Percentiles rank a stretch among this genome's conserved stretches.
Evolutionary conservation across 345 rosid genomes (phyloP).

Genomic region (Corymbia maculata): DNA sequence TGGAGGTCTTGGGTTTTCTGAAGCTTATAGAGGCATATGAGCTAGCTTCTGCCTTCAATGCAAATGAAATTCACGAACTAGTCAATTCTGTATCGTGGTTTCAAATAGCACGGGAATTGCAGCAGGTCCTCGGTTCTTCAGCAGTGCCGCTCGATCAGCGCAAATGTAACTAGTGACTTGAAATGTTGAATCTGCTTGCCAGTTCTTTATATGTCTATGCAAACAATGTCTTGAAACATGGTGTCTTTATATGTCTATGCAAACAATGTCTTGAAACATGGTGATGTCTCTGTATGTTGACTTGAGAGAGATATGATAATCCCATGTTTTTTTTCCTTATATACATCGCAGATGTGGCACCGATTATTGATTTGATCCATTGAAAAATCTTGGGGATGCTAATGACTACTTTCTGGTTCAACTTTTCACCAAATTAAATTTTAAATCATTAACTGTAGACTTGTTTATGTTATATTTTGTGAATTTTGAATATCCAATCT

Average conservation of each 20-base stretch:
- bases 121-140: constrained; percentile 14
- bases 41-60: constrained; percentile 17
- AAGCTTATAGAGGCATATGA: constrained; percentile 25
- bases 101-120: constrained; percentile 7
- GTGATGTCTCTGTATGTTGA: not conserved
- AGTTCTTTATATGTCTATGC: too few relatives aligned
- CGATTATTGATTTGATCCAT: not conserved
- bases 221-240: too few relatives aligned
- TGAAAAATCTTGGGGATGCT: not conserved
- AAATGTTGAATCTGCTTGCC: not conserved
- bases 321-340: not conserved
- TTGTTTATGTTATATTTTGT: not conserved
- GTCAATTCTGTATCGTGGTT: constrained; percentile 10
- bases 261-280: not conserved
- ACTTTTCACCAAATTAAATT: not conserved
- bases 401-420: not conserved
- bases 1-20: constrained; percentile 26
- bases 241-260: too few relatives aligned
- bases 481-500: not conserved
- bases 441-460: not conserved
- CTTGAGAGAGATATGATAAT: not conserved
- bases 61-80: constrained; percentile 8
- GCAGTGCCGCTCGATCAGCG: constrained; percentile 5
- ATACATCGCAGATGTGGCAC: not conserved
- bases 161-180: not conserved